Percentiles rank a stretch among this genome's conserved stretches.
phyloP scores from a whole-genome alignment of 2,329 filamentous ascomycete species.

The Anthostomella pinea region DNA sequence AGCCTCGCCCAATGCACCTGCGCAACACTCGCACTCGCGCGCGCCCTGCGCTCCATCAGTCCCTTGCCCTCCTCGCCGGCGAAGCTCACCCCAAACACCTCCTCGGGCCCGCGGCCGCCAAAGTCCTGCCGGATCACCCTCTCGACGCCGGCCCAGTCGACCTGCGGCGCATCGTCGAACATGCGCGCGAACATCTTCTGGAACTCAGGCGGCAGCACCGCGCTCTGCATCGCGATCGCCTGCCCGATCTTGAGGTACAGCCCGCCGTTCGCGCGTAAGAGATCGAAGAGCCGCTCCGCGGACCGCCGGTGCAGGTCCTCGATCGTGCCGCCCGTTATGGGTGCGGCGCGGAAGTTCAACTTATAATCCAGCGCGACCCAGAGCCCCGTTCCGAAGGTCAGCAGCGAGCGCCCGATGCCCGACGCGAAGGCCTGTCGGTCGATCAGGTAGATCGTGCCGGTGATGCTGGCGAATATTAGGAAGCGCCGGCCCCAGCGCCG shows the following conservation, averaged over 20 bases:
- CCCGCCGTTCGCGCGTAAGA: constrained; percentile 84
- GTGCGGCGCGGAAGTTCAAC: constrained; percentile 84
- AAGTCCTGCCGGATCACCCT: constrained; percentile 86
- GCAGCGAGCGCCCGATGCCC: constrained; percentile 71
- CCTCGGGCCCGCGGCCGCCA: constrained; percentile 75
- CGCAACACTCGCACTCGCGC: constrained; percentile 85
- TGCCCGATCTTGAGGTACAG: constrained; percentile 97
- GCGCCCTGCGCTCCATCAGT: constrained; percentile 57
- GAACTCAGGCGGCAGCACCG: constrained; percentile 88
- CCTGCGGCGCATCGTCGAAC: constrained; percentile 97
- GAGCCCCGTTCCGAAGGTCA: constrained; percentile 78
- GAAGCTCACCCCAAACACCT: constrained; percentile 90
- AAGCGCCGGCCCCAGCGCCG: constrained; percentile 77
- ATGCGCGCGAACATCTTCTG: constrained; percentile 94
- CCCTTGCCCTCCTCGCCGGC: constrained; percentile 65
- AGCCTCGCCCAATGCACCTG: constrained; percentile 95
- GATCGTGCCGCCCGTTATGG: constrained; percentile 69
- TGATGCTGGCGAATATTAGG: constrained; percentile 55
- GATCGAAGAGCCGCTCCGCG: constrained; percentile 76
- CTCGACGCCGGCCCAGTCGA: constrained; percentile 81
- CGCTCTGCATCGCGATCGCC: constrained; percentile 97
- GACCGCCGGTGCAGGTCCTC: constrained; percentile 78
- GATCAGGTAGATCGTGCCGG: constrained; percentile 62
- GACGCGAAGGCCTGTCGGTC: constrained; percentile 78
- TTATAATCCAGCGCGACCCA: constrained; percentile 91